Percentiles rank a stretch among this genome's conserved stretches.
Evolutionary conservation across 805 yeast species (phyloP).

Genomic region (Suhomyces vadensis): DNA sequence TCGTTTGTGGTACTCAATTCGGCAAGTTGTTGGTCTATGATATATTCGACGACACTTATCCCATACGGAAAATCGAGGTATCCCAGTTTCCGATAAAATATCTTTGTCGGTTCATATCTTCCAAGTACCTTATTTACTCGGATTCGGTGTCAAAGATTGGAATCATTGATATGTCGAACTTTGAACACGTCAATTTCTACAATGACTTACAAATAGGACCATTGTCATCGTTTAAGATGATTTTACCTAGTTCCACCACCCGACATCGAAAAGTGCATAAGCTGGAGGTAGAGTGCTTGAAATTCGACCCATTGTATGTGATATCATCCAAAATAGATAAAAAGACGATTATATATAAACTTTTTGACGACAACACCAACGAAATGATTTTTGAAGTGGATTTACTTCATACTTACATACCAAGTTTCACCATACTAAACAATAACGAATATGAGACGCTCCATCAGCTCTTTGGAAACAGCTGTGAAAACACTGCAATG

Average conservation of each 20-base stretch:
- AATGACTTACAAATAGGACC: constrained; percentile 29
- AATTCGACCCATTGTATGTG: constrained; percentile 26
- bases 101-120: constrained; percentile 16
- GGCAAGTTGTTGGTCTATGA: constrained; percentile 28
- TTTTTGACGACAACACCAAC: constrained; percentile 19
- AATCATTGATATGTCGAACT: constrained; percentile 19
- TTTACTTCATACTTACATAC: constrained; percentile 15
- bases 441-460: constrained; percentile 10
- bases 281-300: constrained; percentile 5
- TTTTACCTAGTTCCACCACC: constrained; percentile 9
- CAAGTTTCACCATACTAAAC: constrained; percentile 12
- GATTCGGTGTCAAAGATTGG: constrained; percentile 37
- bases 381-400: constrained; percentile 18
- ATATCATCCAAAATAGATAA: constrained; percentile 24
- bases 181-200: constrained; percentile 17
- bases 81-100: constrained; percentile 28
- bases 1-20: constrained; percentile 34
- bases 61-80: constrained; percentile 15
- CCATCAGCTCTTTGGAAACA: constrained; percentile 11
- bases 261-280: constrained; percentile 9
- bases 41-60: constrained; percentile 14
- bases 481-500: background rate
- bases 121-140: constrained; percentile 21
- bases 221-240: constrained; percentile 15
- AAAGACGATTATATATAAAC: constrained; percentile 22